Evolutionary conservation across 768 basidiomycete genomes (phyloP), one percentile per base, ranked within the genome.

Genomic region (Cystoderma amianthinum): DNA sequence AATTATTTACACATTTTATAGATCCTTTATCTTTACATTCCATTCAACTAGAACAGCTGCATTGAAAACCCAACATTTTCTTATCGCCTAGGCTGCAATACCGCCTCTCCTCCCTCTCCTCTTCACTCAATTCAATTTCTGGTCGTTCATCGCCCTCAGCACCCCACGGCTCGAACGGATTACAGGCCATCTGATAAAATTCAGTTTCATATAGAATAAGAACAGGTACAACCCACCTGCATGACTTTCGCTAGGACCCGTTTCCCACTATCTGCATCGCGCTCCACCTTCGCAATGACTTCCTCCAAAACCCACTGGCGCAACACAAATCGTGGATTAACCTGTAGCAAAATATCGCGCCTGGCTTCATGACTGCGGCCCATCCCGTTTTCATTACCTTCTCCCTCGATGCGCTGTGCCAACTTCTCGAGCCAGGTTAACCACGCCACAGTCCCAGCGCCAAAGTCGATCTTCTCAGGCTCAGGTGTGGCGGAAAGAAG

Each of bases 221-320:
- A 32, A 46, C 21, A 35, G 38, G 44, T 41, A 25, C 42, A 38
- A 70, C 81, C 52, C 47, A 88, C 88, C 65, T 86, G 73, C 60
- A 96, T 64, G 13, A 96, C 84, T 60, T 90, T 89, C 10, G 79
- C 80, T 38, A 97, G 63, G 2, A 85, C 63, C 44, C 72, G 67
- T 63, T 79, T 82, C 36, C 85, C 85, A 44, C 64, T 74, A 16
- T 67, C 64, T 7, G 67, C 56, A 51, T 92, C 85, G 44, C 62
- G 61, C 55, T 92, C 86, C 2, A 91, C 75, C 48, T 74, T 74
- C 46, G 63, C 61, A 55, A 98, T 98, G 17, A 89, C 83, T 54
- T 98, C 94, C 58, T 98, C 93, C 23, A 99, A 69, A 6, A 98
- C 65, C 96, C 96, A 98, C 61, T 98, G 96, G 45, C 96, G 69